Conservation (phyloP, 2,329 filamentous ascomycete genomes). For the Ophiognomonia clavigignenti-juglandacearum region DNA sequence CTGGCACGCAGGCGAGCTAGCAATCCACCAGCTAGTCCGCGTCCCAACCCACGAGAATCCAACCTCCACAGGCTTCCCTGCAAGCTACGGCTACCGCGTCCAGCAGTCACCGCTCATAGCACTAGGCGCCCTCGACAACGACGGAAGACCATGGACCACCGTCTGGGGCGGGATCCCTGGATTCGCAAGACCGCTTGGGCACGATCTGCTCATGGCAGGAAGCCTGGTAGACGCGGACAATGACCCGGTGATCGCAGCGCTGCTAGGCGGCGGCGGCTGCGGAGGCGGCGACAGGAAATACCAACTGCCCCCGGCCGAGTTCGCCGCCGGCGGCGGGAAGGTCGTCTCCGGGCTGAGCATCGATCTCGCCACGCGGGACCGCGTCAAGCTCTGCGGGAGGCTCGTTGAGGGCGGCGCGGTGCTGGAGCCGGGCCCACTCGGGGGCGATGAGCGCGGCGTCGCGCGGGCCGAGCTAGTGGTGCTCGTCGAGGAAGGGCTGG, state of each 20-base stretch:
- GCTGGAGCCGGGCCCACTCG: constrained; percentile 22
- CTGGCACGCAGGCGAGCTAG: constrained; percentile 64
- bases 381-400: constrained; percentile 69
- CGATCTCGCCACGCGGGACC: constrained; percentile 62
- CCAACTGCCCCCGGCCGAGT: constrained; percentile 29
- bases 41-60: constrained; percentile 55
- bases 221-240: constrained; percentile 53
- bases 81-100: constrained; percentile 56
- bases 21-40: constrained; percentile 58
- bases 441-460: constrained; percentile 20
- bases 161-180: constrained; percentile 71
- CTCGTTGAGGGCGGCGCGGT: constrained; percentile 61
- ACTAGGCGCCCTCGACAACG: constrained; percentile 63
- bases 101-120: constrained; percentile 63
- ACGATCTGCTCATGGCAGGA: constrained; percentile 47
- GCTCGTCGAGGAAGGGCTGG: constrained; percentile 66
- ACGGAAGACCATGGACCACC: constrained; percentile 68
- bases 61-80: constrained; percentile 58
- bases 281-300: constrained; percentile 33
- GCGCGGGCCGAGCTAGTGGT: constrained; percentile 53
- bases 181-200: constrained; percentile 59
- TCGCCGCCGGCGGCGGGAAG: constrained; percentile 31
- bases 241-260: constrained; percentile 65
- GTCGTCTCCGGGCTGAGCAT: constrained; percentile 51
- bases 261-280: constrained; percentile 35